Percentiles rank a stretch among this genome's conserved stretches.
These are phyloP conservation scores for Eucalyptus rudis DNA, from an alignment of 345 rosid genomes.

Conservation along the genomic window DNA sequence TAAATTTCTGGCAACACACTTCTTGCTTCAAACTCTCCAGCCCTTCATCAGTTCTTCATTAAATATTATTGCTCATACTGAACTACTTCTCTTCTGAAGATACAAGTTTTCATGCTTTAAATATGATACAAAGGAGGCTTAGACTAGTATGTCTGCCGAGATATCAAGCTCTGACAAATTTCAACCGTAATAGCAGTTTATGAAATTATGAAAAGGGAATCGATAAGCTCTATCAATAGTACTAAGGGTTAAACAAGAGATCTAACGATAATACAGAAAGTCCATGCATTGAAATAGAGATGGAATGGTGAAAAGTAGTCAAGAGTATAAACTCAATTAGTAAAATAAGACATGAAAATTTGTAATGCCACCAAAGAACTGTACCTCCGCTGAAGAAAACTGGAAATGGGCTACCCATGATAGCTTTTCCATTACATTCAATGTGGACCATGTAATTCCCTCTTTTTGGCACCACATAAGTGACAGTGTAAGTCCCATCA, in stretches of 20 bases:
- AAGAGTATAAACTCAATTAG: background rate
- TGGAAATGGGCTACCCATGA: slow-evolving; percentile 95
- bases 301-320: background rate
- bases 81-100: background rate
- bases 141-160: background rate
- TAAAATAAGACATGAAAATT: background rate
- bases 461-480: slow-evolving; percentile 93
- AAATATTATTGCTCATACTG: background rate
- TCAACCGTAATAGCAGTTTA: background rate
- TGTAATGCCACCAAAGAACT: background rate
- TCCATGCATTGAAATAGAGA: background rate
- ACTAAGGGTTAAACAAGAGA: background rate
- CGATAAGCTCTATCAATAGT: background rate
- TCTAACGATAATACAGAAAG: background rate
- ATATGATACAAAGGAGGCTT: background rate
- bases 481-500: slow-evolving; percentile 80
- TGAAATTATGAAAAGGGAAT: background rate
- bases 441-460: slow-evolving; percentile 93
- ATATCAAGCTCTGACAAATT: background rate
- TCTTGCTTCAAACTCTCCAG: background rate
- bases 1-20: background rate
- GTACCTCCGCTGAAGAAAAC: slow-evolving; percentile 97
- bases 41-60: background rate
- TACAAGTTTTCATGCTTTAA: background rate
- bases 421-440: slow-evolving; percentile 80